These are phyloP conservation scores for Exobasidium rhododendri DNA, from an alignment of 1,284 basidiomycete genomes.

Conservation along the genomic window DNA sequence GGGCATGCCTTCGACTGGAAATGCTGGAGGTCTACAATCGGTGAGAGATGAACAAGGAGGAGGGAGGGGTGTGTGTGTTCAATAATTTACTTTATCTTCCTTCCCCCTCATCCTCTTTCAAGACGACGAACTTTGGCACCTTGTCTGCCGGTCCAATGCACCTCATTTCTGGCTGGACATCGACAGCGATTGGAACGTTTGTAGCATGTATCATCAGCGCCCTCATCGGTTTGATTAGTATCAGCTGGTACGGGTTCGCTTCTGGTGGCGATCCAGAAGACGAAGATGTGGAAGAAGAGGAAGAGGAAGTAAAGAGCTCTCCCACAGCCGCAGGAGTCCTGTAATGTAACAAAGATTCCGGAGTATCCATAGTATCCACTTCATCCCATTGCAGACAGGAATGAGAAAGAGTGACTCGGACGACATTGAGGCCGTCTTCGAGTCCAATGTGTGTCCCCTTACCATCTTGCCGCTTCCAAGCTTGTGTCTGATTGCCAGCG, in stretches of 20 bases:
- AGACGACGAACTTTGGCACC: conserved; percentile 29
- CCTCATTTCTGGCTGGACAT: conserved; percentile 41
- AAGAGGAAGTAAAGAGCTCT: too few species aligned
- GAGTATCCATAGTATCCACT: too few species aligned
- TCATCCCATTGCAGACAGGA: too few species aligned
- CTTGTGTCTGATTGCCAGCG: too few species aligned
- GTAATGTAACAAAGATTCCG: too few species aligned
- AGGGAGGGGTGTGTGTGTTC: conserved; percentile 56
- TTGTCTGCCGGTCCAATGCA: conserved; percentile 25
- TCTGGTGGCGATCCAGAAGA: conserved; percentile 26
- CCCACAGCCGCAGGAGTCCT: background rate
- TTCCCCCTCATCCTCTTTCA: too few species aligned
- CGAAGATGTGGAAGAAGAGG: conserved; percentile 21
- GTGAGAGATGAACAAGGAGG: conserved; percentile 10
- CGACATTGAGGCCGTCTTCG: too few species aligned
- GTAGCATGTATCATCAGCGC: conserved; percentile 79
- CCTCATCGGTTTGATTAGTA: conserved; percentile 72
- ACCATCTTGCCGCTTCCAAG: too few species aligned
- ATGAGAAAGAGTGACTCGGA: too few species aligned
- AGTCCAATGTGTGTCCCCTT: too few species aligned
- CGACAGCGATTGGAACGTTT: conserved; percentile 68
- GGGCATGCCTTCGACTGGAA: conserved; percentile 59
- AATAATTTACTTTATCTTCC: conserved; percentile 56
- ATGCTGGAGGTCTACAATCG: conserved; percentile 47
- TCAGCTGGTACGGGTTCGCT: conserved; percentile 69